These are phyloP conservation scores for Mycena chlorophos DNA, from an alignment of 768 basidiomycete genomes.

Conservation along the genomic window DNA sequence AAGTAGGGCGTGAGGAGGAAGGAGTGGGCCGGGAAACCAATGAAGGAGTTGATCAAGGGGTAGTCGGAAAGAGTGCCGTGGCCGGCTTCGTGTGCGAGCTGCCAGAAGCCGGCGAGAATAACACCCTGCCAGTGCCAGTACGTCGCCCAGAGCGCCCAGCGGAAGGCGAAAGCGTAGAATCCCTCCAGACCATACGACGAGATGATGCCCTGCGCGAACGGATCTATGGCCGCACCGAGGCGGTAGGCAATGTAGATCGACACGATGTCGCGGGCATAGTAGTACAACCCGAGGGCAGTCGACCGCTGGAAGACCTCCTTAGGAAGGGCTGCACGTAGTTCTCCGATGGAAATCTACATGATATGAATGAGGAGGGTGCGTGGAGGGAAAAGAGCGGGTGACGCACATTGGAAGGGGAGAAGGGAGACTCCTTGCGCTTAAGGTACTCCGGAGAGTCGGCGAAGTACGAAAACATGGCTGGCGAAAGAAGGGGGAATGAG, in stretches of 20 bases:
- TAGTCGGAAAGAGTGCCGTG: constrained; percentile 39
- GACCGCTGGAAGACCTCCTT: constrained; percentile 46
- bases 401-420: constrained; percentile 42
- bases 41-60: constrained; percentile 31
- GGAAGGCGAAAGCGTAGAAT: background rate
- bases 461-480: background rate
- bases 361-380: background rate
- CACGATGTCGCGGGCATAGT: constrained; percentile 42
- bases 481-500: background rate
- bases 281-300: constrained; percentile 44
- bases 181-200: background rate
- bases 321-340: constrained; percentile 50
- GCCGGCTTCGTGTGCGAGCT: constrained; percentile 46
- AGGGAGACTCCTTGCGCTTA: constrained; percentile 38
- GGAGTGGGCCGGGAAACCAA: constrained; percentile 32
- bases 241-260: constrained; percentile 40
- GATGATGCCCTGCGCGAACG: constrained; percentile 40
- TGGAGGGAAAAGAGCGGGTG: constrained; percentile 21
- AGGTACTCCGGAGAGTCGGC: background rate
- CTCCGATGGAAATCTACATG: constrained; percentile 18
- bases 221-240: too few species aligned
- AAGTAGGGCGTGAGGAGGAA: constrained; percentile 56
- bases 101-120: constrained; percentile 46
- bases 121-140: constrained; percentile 49
- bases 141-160: constrained; percentile 33